Evolutionary conservation across 805 yeast species (phyloP), one percentile per base, ranked within the genome.

Genomic region (Pichia membranifaciens): DNA sequence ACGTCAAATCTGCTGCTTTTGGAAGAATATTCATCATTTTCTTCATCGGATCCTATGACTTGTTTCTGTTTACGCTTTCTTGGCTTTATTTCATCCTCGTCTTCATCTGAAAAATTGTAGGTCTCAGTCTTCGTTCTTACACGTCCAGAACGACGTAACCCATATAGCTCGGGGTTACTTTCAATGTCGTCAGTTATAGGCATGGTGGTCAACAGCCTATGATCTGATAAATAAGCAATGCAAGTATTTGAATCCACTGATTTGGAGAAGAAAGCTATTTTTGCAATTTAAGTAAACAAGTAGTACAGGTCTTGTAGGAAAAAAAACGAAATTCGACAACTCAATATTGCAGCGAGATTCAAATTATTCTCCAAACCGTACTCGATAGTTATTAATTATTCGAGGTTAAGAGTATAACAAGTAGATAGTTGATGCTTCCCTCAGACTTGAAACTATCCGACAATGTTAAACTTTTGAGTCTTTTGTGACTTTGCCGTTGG

Each of bases 101-200:
- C 67, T 12, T 61, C 66, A 20, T 64, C 67, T 36, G 49, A 52
- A 22, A 42, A 51, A 31, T 70, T 73, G 28, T 63, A 64, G 1
- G 66, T 58, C 12, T 53, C 65, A 17, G 70, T 68, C 39, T 58
- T 58, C 3, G 66, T 55, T 50, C 81, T 71, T 9, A 83, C 79
- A 57, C 93, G 71, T 38, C 81, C 80, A 4, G 90, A 82, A 54
- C 95, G 74, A 65, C 95, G 77, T 46, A 86, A 70, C 1, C 95
- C 95, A 56, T 86, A 86, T n/a, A 86, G 70, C 59, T 84, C 95
- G 1, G 95, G 95, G 61, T 85, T 81, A 43, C 70, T 75, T 46
- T 77, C 71, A 16, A 82, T 76, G 50, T 82, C 89, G 6, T 58
- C 48, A 28, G 54, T 51, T 16, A 62, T 42, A 15, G 58, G 50